Conservation (phyloP, 495 filamentous ascomycete species). For the Lineolata rhizophorae region DNA sequence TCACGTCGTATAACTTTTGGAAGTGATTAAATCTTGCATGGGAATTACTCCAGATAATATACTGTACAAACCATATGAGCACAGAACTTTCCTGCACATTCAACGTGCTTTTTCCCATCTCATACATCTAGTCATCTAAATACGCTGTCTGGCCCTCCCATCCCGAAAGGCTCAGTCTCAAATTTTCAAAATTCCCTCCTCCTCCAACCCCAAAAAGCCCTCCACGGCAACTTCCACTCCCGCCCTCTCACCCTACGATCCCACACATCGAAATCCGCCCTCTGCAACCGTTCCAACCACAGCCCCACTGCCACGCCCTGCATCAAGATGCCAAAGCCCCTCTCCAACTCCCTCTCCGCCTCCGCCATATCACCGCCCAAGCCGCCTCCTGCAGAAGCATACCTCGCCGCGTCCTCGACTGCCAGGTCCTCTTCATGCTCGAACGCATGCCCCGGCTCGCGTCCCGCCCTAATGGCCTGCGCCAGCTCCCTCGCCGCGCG, state of each 20-base stretch:
- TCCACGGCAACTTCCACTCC: conserved; percentile 81
- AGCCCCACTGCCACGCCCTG: conserved; percentile 53
- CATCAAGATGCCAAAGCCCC: conserved; percentile 51
- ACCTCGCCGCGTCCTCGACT: conserved; percentile 29
- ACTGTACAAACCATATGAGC: no score
- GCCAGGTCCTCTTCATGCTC: conserved; percentile 67
- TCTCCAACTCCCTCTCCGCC: conserved; percentile 12
- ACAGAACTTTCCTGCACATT: no score
- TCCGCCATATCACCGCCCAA: conserved; percentile 6
- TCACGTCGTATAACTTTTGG: no score
- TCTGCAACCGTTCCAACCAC: conserved; percentile 60
- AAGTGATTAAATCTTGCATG: no score
- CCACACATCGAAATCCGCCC: conserved; percentile 67
- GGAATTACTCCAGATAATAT: no score
- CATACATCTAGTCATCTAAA: no score
- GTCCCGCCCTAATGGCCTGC: conserved; percentile 45
- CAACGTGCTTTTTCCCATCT: no score
- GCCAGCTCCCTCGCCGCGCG: conserved; percentile 89
- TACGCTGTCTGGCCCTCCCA: no score
- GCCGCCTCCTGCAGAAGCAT: conserved; percentile 6
- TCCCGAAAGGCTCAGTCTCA: no score
- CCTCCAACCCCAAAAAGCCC: conserved; percentile 58
- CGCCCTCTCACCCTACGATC: conserved; percentile 35
- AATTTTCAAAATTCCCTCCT: no score
- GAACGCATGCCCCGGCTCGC: conserved; percentile 60